These are phyloP conservation scores for Dalechampia spathulata DNA, from an alignment of 441 rosid genomes.

Conservation along the genomic window DNA sequence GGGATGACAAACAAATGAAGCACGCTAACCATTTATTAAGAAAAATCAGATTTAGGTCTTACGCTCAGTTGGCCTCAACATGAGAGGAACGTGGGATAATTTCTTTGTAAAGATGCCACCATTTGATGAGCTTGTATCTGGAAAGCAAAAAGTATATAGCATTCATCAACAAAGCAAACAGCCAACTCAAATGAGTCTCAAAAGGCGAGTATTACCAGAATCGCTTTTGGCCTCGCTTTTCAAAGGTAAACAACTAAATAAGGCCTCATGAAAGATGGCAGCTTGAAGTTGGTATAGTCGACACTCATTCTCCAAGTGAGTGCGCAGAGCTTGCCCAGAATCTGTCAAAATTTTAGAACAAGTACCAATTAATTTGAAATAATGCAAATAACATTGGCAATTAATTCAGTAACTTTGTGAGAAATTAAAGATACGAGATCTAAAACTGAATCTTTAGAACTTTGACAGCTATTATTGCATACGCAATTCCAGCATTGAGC, in stretches of 20 bases:
- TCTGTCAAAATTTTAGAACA: constrained; percentile 21
- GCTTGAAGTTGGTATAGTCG: constrained; percentile 54
- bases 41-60: constrained; percentile 22
- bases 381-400: constrained; percentile 6
- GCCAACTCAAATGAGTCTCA: background rate
- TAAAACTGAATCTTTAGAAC: background rate
- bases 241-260: constrained; percentile 38
- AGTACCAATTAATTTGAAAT: background rate
- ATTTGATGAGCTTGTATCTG: constrained; percentile 33
- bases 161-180: constrained; percentile 1
- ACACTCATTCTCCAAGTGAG: constrained; percentile 62
- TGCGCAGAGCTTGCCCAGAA: constrained; percentile 47
- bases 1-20: background rate
- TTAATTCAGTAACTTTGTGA: constrained; percentile 1
- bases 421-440: background rate
- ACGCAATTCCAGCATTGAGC: background rate
- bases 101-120: constrained; percentile 33
- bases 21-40: background rate
- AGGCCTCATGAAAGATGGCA: constrained; percentile 68
- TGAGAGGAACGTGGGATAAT: constrained; percentile 47
- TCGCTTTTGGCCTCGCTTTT: constrained; percentile 30
- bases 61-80: constrained; percentile 83
- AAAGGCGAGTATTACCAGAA: background rate
- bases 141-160: constrained; percentile 3
- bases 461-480: background rate